These are phyloP conservation scores for Pleurotus salmoneostramineus DNA, from an alignment of 768 basidiomycete species.

Conservation along the genomic window DNA sequence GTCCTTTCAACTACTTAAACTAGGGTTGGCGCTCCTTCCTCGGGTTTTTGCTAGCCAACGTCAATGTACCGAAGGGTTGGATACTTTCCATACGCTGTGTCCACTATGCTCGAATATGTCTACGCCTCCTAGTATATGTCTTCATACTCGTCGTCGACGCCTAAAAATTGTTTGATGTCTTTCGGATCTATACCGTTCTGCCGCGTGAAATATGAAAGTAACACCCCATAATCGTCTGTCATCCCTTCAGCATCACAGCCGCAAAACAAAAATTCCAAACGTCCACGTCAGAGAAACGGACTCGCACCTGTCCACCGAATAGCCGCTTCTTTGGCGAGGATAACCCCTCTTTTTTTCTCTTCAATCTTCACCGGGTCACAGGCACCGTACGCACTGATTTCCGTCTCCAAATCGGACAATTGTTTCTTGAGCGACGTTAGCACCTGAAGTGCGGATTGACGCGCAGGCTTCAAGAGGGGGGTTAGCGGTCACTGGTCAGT, in stretches of 20 bases:
- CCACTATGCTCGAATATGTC: neutral
- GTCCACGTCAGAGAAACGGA: neutral
- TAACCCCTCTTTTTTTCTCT: constrained; percentile 66
- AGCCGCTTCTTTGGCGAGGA: constrained; percentile 80
- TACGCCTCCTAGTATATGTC: constrained; percentile 45
- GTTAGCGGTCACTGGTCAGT: neutral
- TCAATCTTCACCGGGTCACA: constrained; percentile 84
- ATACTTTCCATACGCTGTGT: too few species aligned
- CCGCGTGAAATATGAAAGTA: constrained; percentile 63
- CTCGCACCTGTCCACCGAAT: constrained; percentile 84
- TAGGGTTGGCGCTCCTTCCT: neutral
- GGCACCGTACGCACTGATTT: constrained; percentile 75
- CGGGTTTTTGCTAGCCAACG: neutral
- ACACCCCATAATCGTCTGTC: constrained; percentile 66
- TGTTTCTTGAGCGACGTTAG: constrained; percentile 46
- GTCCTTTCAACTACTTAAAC: neutral
- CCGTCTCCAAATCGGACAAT: constrained; percentile 51
- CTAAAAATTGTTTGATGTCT: constrained; percentile 66
- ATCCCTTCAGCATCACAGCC: neutral
- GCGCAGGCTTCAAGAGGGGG: constrained; percentile 42
- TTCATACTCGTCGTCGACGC: constrained; percentile 72
- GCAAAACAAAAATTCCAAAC: neutral
- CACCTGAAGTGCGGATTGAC: constrained; percentile 47
- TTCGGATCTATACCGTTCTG: constrained; percentile 53
- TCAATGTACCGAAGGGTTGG: neutral